phyloP scores from a whole-genome alignment of 495 filamentous ascomycete species.

The Xylaria longipes region DNA sequence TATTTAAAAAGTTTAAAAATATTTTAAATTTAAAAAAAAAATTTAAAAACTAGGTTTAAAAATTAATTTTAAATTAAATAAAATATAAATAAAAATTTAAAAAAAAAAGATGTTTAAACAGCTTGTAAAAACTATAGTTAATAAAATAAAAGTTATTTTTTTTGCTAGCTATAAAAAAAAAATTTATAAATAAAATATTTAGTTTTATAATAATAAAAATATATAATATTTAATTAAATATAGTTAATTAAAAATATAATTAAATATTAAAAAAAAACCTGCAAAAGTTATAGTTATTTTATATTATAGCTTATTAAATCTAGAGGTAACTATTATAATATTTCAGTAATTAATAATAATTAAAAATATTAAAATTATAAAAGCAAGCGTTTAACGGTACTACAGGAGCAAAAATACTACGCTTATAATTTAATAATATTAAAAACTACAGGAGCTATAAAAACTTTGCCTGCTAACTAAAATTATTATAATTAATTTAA shows the following conservation, averaged over 20 bases:
- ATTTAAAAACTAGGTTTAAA: not conserved
- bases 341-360: no score
- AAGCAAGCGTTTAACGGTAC: not conserved
- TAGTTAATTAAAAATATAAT: no score
- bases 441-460: no score
- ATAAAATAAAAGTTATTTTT: not conserved
- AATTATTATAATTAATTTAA: no score
- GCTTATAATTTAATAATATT: not conserved
- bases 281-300: not conserved
- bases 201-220: not conserved
- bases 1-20: slow-evolving; percentile 7
- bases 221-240: not conserved
- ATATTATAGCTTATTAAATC: not conserved
- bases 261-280: not conserved
- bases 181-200: not conserved
- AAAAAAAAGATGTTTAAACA: no score
- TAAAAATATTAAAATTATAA: no score
- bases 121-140: no score
- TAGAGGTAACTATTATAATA: no score
- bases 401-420: not conserved
- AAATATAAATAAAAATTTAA: no score
- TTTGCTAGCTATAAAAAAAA: not conserved
- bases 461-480: no score
- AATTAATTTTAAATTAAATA: no score
- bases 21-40: not conserved